Evolutionary conservation across 1,284 basidiomycete species (phyloP), one percentile per base, ranked within the genome.

Genomic region (Cutaneotrichosporon daszewskae): DNA sequence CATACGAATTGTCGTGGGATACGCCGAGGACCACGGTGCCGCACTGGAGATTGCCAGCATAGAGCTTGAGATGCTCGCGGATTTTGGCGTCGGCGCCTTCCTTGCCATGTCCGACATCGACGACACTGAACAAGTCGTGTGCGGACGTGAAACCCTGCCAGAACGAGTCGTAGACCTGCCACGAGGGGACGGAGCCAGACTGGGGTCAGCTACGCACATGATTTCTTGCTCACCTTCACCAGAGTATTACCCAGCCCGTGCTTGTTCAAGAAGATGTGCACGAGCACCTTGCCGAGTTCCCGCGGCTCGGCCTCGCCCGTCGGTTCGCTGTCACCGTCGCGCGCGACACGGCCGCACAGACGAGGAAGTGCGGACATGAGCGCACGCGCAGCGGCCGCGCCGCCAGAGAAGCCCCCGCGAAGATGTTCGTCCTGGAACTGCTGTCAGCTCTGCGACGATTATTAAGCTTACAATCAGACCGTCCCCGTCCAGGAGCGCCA

Each of bases 41-140:
- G 25, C 83, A 87, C 62, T 87, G 84, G 9, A 81, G 78, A 57
- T 87, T 82, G 47, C 77, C 76, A 34, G 78, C 74, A 62, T 81
- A 87, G n/a, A 84, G 82, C 64, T 82, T 77, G 28, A 88, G 68
- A 61, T 84, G 80, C 64, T 85, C 85, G 74, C 78, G 79, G 49
- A 90, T 83, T 69, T 89, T 90, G 20, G 74, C 72, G 58, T 82
- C 80, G 7, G 77, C 74, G 7, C 75, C 76, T 45, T 84, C 82
- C 57, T 78, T 81, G 43, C 77, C 77, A 42, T 75, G 74, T 17
- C 84, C 84, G 29, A 82, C 82, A 59, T 89, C 87, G 48, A 86
- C 76, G 45, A 84, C 72, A 20, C 53, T 60, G 40, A 68, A 59
- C 1, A 67, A 55, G n/a, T 60, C 62, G 37, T 66, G 60, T 5